Evolutionary conservation across 2,329 filamentous ascomycete species (phyloP).

Genomic region (Cordyceps militaris): DNA sequence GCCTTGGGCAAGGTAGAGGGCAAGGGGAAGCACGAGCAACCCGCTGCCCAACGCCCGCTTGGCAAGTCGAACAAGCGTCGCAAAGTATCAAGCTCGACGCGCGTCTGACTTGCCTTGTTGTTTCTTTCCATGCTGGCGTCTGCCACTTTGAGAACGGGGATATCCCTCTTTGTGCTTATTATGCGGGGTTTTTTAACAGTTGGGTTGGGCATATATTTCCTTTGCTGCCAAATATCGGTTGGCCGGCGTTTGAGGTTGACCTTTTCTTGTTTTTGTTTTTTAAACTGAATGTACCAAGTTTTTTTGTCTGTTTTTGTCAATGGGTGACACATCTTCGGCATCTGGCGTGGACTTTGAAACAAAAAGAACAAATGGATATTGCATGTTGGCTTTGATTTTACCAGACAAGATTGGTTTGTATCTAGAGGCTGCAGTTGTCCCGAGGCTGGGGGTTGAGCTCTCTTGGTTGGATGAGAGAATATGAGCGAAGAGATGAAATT

Average conservation of each 20-base stretch:
- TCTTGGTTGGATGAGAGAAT: not conserved
- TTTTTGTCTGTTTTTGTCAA: constrained; percentile 5
- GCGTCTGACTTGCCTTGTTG: constrained; percentile 12
- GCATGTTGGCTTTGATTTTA: not conserved
- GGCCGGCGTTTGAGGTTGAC: constrained; percentile 10
- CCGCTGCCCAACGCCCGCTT: not conserved
- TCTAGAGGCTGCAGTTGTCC: not conserved
- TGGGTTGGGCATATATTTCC: constrained; percentile 10
- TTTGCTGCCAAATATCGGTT: constrained; percentile 7
- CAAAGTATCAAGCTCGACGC: not conserved
- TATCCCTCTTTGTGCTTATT: constrained; percentile 15
- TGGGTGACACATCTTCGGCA: constrained; percentile 2
- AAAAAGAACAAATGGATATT: not conserved
- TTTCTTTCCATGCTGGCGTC: constrained; percentile 14
- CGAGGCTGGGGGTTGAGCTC: not conserved
- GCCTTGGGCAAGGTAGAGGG: not conserved
- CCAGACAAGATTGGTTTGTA: not conserved
- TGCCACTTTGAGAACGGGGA: constrained; percentile 6
- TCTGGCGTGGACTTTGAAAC: constrained; percentile 6
- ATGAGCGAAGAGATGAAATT: not conserved
- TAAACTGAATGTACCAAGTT: constrained; percentile 5
- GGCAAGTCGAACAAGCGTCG: not conserved
- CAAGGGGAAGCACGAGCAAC: not conserved
- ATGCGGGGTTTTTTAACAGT: constrained; percentile 3
- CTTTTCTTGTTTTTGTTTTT: not conserved